phyloP scores from a whole-genome alignment of 169 alveolate genomes.

The Cytauxzoon felis region DNA sequence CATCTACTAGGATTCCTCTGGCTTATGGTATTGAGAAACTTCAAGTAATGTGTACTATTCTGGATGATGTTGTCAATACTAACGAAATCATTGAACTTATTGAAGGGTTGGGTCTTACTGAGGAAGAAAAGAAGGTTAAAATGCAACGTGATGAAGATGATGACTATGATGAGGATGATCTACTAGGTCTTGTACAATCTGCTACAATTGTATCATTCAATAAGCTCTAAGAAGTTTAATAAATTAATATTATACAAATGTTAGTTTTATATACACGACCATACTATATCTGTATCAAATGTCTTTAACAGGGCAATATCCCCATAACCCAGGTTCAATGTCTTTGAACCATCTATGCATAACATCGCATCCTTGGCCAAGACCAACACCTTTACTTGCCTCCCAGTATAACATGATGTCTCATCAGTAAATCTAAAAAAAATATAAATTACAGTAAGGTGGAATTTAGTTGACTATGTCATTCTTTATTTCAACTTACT shows the following conservation, averaged over 20 bases:
- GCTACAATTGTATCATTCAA: constrained; percentile 83
- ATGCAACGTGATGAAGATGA: constrained; percentile 56
- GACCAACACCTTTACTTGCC: constrained; percentile 48
- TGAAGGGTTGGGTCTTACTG: constrained; percentile 78
- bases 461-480: background rate
- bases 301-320: constrained; percentile 57
- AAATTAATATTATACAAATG: background rate
- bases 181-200: constrained; percentile 79
- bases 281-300: constrained; percentile 43
- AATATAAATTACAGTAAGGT: background rate
- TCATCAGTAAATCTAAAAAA: constrained; percentile 28
- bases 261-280: constrained; percentile 40
- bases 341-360: constrained; percentile 56
- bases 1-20: constrained; percentile 77
- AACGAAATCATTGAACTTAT: constrained; percentile 74
- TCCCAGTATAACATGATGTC: constrained; percentile 21
- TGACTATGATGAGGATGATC: constrained; percentile 72
- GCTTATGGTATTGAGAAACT: constrained; percentile 81
- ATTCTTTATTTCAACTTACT: constrained; percentile 17
- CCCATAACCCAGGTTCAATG: constrained; percentile 46
- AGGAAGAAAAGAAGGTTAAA: constrained; percentile 66
- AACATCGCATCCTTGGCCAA: constrained; percentile 45
- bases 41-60: constrained; percentile 79
- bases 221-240: constrained; percentile 63
- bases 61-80: constrained; percentile 80